Percentiles rank a stretch among this genome's conserved stretches.
Conservation (phyloP, 2,329 filamentous ascomycete genomes). For the Alternaria triticina region DNA sequence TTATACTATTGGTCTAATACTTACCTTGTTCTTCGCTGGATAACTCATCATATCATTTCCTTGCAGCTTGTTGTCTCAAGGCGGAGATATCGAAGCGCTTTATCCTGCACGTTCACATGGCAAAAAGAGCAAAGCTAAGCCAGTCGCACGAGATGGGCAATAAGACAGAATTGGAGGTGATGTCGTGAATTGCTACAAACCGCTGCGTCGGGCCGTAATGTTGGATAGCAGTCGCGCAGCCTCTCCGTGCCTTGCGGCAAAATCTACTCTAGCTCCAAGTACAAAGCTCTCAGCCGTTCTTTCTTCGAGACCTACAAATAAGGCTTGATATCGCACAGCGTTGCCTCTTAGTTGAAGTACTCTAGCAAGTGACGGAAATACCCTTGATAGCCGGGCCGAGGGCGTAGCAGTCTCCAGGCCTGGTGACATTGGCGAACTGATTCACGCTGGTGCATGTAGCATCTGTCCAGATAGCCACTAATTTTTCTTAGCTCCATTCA, state of each 20-base stretch:
- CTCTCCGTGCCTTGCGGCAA: conserved; percentile 7
- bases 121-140: not conserved
- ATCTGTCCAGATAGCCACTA: conserved; percentile 17
- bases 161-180: not conserved
- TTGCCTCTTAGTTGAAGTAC: not conserved
- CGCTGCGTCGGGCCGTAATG: not conserved
- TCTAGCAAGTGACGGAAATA: conserved; percentile 19
- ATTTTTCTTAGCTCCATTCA: not conserved
- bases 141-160: not conserved
- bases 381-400: conserved; percentile 14
- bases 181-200: not conserved
- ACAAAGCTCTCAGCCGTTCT: not conserved
- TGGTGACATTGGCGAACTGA: conserved; percentile 14
- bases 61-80: not conserved
- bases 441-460: conserved; percentile 1
- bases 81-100: not conserved
- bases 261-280: not conserved
- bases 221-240: conserved; percentile 6
- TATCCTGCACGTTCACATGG: not conserved
- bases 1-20: too few species aligned
- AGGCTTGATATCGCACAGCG: not conserved
- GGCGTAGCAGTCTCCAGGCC: not conserved
- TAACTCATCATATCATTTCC: not conserved
- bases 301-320: not conserved
- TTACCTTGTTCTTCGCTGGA: not conserved